These are phyloP conservation scores for Colletotrichum sp. DNA, from an alignment of 2,329 filamentous ascomycete genomes.

Conservation along the genomic window DNA sequence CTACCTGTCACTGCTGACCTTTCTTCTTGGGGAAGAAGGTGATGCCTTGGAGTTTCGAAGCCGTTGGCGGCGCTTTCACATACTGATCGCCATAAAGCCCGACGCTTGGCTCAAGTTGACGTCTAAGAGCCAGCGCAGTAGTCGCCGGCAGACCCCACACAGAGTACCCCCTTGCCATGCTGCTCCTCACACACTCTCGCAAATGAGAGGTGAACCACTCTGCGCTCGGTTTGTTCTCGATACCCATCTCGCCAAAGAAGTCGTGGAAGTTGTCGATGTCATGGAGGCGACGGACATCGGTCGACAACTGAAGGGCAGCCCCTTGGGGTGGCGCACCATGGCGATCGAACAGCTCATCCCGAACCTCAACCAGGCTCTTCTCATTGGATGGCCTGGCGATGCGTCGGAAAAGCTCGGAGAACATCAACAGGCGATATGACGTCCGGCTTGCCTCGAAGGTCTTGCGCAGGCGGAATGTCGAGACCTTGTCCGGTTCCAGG, in stretches of 20 bases:
- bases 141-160: neutral
- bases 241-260: slow-evolving; percentile 48
- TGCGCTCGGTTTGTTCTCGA: slow-evolving; percentile 28
- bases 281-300: slow-evolving; percentile 48
- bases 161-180: slow-evolving; percentile 37
- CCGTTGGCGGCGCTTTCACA: neutral
- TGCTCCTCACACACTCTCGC: slow-evolving; percentile 35
- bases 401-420: slow-evolving; percentile 53
- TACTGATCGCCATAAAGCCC: neutral
- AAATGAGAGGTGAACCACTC: slow-evolving; percentile 36
- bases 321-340: slow-evolving; percentile 50
- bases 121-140: neutral
- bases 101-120: neutral
- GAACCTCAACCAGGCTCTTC: slow-evolving; percentile 40
- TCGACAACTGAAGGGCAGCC: slow-evolving; percentile 41
- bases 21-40: neutral
- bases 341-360: slow-evolving; percentile 49
- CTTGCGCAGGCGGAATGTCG: slow-evolving; percentile 48
- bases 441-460: slow-evolving; percentile 51
- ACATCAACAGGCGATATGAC: slow-evolving; percentile 57
- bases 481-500: slow-evolving; percentile 44
- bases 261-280: slow-evolving; percentile 43
- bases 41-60: neutral
- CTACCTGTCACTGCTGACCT: neutral
- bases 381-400: slow-evolving; percentile 41